phyloP scores from a whole-genome alignment of 2,329 filamentous ascomycete species.

The Cercospora beticola region DNA sequence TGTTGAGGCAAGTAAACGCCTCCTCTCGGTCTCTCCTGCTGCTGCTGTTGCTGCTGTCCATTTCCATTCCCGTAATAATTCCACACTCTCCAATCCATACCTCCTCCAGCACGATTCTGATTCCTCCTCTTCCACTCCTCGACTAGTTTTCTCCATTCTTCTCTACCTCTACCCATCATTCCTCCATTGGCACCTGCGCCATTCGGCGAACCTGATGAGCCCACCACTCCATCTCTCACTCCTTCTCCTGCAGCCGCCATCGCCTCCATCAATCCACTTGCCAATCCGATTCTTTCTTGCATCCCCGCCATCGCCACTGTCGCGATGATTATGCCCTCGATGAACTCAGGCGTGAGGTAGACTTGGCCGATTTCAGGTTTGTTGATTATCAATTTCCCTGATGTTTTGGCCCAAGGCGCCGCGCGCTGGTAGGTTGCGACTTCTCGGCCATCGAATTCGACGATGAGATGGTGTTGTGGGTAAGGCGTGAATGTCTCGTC shows the following conservation, averaged over 20 bases:
- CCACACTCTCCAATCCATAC: not conserved
- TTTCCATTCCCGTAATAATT: not conserved
- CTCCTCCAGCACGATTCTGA: not conserved
- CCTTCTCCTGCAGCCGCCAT: not conserved
- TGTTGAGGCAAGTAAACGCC: not conserved
- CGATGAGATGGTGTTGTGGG: constrained; percentile 12
- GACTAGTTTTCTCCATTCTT: not conserved
- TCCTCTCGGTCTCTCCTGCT: not conserved
- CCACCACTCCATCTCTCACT: not conserved
- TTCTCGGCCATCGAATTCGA: constrained; percentile 1
- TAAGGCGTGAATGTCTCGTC: constrained; percentile 17
- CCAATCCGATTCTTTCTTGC: constrained; percentile 16
- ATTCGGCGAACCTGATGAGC: not conserved
- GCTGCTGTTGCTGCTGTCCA: not conserved
- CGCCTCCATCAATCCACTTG: constrained; percentile 12
- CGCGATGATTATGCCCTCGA: constrained; percentile 17
- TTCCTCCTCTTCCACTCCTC: constrained; percentile 3
- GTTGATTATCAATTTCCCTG: constrained; percentile 4
- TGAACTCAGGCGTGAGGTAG: constrained; percentile 11
- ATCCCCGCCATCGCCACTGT: constrained; percentile 16
- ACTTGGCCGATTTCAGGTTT: not conserved
- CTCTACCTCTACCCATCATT: not conserved
- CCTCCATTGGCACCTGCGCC: not conserved
- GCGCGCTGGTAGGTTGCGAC: constrained; percentile 13
- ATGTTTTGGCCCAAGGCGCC: constrained; percentile 11